Percentiles rank a stretch among this genome's conserved stretches.
These are phyloP conservation scores for Trichophaea hybrida DNA, from an alignment of 2,329 filamentous ascomycete genomes.

Conservation along the genomic window DNA sequence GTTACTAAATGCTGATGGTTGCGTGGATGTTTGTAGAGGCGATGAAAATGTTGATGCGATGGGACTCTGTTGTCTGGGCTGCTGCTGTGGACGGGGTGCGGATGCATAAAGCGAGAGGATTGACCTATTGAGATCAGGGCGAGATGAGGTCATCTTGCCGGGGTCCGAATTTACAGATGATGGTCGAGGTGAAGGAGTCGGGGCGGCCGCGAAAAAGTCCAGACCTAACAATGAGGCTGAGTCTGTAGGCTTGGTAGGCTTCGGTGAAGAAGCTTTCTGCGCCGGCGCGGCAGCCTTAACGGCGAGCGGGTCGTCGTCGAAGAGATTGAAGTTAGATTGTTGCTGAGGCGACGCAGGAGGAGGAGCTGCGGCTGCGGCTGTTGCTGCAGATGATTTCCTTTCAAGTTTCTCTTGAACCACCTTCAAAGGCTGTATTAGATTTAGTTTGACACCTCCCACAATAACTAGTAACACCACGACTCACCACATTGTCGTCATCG, in stretches of 20 bases:
- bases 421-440: constrained; percentile 41
- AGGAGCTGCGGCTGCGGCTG: constrained; percentile 27
- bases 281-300: neutral
- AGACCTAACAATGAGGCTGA: constrained; percentile 41
- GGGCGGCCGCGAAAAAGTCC: constrained; percentile 71
- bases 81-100: constrained; percentile 55
- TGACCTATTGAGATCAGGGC: constrained; percentile 91
- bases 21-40: constrained; percentile 32
- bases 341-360: constrained; percentile 33
- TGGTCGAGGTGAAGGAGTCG: constrained; percentile 47
- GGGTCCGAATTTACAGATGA: constrained; percentile 23
- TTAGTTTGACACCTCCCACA: constrained; percentile 6
- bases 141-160: constrained; percentile 53
- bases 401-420: constrained; percentile 54
- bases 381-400: constrained; percentile 41
- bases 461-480: constrained; percentile 32
- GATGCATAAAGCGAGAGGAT: constrained; percentile 90
- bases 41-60: constrained; percentile 11
- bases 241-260: neutral
- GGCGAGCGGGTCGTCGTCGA: constrained; percentile 49
- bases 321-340: constrained; percentile 56
- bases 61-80: constrained; percentile 28
- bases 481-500: constrained; percentile 59
- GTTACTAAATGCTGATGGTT: constrained; percentile 45
- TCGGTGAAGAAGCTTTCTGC: neutral